Evolutionary conservation across 305 asterid genomes (phyloP), one percentile per base, ranked within the genome.

Genomic region (Fraxinus platypoda): DNA sequence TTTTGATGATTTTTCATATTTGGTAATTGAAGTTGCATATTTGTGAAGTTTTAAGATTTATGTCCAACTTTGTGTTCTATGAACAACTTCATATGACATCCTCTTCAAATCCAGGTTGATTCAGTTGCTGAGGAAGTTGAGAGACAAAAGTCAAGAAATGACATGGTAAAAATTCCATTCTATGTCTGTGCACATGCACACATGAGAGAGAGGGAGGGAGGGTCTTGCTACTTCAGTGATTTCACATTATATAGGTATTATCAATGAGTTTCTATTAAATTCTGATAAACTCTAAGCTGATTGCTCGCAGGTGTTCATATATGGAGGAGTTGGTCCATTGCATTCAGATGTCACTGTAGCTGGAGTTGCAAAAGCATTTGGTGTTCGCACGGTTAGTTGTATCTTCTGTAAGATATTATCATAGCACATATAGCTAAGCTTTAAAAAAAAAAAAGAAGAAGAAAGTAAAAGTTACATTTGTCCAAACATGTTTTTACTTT

Each of bases 101-200:
- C 26, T 83, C 30, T 86, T 62, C 73, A 28, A 49, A 78, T 87
- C 73, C 90, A 95, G 99, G 86, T 94, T 88, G 98, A 95, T 86
- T 90, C 91, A 54, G 92, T 95, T 78, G 98, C 99, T 25, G 95
- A 93, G 86, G 97, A 95, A 91, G 98, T 95, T 74, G 99, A 94
- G 88, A 87, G 91, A 82, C 84, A 75, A 41, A 94, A 89, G 87
- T 87, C 93, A 21, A 85, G 89, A 30, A 88, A 87, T 84, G 97
- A 95, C 80, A 86, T 93, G 98, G 99, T 95, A 91, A 91, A 79
- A 17, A 76, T 82, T 83, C 76, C n/a, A 5, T 35, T 74, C 8
- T 49, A 8, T 37, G n/a, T 19, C 30, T 78, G 9, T 76, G 64
- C 33, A 8, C 7, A 5, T 2, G 25, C 72, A 41, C 9, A n/a